Evolutionary conservation across 1,139 yeast genomes (phyloP), one percentile per base, ranked within the genome.

Genomic region (Yamadazyma taylorii): DNA sequence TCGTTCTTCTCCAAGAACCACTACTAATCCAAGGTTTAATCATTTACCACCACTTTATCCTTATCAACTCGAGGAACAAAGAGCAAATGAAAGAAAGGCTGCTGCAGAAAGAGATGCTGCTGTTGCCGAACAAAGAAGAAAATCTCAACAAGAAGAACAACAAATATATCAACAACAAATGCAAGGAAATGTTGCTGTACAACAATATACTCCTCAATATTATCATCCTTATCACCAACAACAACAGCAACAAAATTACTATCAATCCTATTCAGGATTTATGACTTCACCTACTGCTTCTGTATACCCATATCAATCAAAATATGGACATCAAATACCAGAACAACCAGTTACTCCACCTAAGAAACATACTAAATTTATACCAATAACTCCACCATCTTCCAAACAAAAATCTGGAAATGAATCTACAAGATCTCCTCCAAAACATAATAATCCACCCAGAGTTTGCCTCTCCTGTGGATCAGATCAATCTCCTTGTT

Each of bases 401-500:
- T 53, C 66, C 30, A 62, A 62, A 40, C 43, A 55, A 25, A 61
- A 61, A 42, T 41, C 63, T 7, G 56, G 64, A 35, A 41, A 56
- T 25, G 73, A 67, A 13, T 43, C 56, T 35, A 16, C 36, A 11
- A 63, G 57, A 45, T 61, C 73, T n/a, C 73, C 75, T 3, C 63
- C 70, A 17, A 58, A 55, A 40, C 22, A 46, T 24, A 53, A 49
- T 37, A 65, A 59, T 36, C 61, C 63, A 30, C 56, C 62, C 28
- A 71, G 90, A 51, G 75, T 78, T 40, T 92, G 98, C 59, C 82
- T 92, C 23, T 87, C 97, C 4, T 92, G 98, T 63, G 89, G 90
- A 10, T 81, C 94, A 1, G 86, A 83, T 46, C 95, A 85, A 51
- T 86, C 96, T 10, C 98, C 98, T 9, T 92, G 98, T 61, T 92